Evolutionary conservation across 2,329 filamentous ascomycete species (phyloP).

Genomic region (Aspergillus pseudoglaucus): DNA sequence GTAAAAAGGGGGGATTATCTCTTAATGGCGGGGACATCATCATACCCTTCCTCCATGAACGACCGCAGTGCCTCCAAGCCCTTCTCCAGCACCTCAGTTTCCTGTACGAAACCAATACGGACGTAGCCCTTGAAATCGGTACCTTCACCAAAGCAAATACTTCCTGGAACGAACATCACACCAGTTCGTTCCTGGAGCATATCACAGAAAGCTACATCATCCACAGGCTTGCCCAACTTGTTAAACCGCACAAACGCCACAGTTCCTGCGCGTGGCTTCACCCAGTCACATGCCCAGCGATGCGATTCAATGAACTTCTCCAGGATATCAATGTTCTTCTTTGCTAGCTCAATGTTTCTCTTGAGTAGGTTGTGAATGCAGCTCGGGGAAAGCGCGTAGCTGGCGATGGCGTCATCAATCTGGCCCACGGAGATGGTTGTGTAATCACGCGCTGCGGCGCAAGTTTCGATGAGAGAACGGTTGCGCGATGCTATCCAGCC

Average conservation of each 20-base stretch:
- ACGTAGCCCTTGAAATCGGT: slow-evolving; percentile 68
- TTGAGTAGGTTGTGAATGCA: slow-evolving; percentile 59
- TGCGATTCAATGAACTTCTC: slow-evolving; percentile 62
- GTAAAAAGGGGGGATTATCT: slow-evolving; percentile 5
- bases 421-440: slow-evolving; percentile 82
- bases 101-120: slow-evolving; percentile 67
- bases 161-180: slow-evolving; percentile 68
- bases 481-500: slow-evolving; percentile 75
- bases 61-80: slow-evolving; percentile 52
- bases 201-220: slow-evolving; percentile 67
- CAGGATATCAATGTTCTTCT: slow-evolving; percentile 60
- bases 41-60: slow-evolving; percentile 52
- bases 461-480: slow-evolving; percentile 53
- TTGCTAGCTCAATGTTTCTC: slow-evolving; percentile 61
- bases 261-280: slow-evolving; percentile 70
- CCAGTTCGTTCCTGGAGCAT: slow-evolving; percentile 62
- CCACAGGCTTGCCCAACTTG: slow-evolving; percentile 55
- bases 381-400: slow-evolving; percentile 61
- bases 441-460: slow-evolving; percentile 66
- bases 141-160: slow-evolving; percentile 62
- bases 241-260: slow-evolving; percentile 70
- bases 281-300: slow-evolving; percentile 59
- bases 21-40: slow-evolving; percentile 40
- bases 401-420: slow-evolving; percentile 71
- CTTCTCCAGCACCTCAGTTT: slow-evolving; percentile 61